Evolutionary conservation across 1,139 yeast genomes (phyloP), one percentile per base, ranked within the genome.

Genomic region (Hansenula sp.): DNA sequence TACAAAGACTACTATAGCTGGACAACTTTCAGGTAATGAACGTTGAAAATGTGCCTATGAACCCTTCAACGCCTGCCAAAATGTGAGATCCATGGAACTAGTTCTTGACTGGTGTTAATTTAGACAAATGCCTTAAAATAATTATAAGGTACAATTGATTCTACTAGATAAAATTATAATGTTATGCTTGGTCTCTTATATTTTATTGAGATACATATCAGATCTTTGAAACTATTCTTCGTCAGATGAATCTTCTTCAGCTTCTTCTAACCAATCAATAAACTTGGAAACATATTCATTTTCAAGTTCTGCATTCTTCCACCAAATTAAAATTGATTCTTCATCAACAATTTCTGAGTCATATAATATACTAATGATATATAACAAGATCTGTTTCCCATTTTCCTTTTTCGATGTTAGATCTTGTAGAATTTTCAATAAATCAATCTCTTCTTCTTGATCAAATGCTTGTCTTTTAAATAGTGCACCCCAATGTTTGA

Each of bases 251-350:
- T 86, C 96, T 61, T 87, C 95, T 58, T 89, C 97, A 1, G 97
- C 97, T 42, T 81, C 87, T 58, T 77, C 74, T 46, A 93, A 74
- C 97, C 97, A 90, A 19, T 83, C 87, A 16, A 93, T 74, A 80
- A 91, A 91, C 62, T 82, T 84, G 13, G 69, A 76, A 4, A 88
- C 67, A 30, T 68, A 71, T 18, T 70, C 72, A 30, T 75, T 67
- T 8, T 67, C 73, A n/a, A 63, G 62, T 11, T 75, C 66, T 18
- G 65, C 66, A 8, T 63, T 61, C 37, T 74, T 72, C 96, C 96
- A 91, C 99, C 99, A 93, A 41, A 63, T 62, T 57, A 82, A 72
- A 34, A 93, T 84, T 47, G 76, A 74, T 25, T 87, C 96, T 60
- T 93, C 99, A 43, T 84, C 91, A 25, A 87, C 64, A 33, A 90